These are phyloP conservation scores for Colletotrichum higginsianum DNA, from an alignment of 2,329 filamentous ascomycete species.

Conservation along the genomic window DNA sequence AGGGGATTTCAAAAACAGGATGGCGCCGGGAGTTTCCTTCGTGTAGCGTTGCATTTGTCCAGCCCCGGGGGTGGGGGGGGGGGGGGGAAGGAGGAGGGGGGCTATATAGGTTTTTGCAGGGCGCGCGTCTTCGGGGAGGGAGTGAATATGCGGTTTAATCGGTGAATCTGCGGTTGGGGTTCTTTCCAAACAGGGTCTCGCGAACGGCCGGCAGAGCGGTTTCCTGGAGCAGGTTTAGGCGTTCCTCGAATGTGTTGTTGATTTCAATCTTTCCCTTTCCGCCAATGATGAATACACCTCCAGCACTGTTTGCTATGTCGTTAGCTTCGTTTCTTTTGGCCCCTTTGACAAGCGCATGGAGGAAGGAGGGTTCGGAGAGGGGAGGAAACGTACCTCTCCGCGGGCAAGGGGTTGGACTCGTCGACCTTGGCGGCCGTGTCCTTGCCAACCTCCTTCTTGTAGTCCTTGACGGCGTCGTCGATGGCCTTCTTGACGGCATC, in stretches of 20 bases:
- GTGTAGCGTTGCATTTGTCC: constrained; percentile 31
- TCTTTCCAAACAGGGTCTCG: constrained; percentile 91
- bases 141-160: constrained; percentile 71
- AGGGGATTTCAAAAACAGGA: constrained; percentile 35
- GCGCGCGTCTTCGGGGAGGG: constrained; percentile 12
- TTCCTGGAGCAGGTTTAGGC: constrained; percentile 86
- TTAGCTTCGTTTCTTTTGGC: constrained; percentile 6
- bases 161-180: constrained; percentile 95
- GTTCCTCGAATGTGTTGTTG: constrained; percentile 97
- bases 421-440: constrained; percentile 81
- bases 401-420: constrained; percentile 83
- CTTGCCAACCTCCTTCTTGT: constrained; percentile 82
- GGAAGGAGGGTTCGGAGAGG: neutral
- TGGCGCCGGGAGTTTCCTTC: constrained; percentile 36
- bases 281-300: constrained; percentile 85
- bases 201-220: constrained; percentile 88
- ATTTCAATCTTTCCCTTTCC: constrained; percentile 95
- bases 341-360: neutral
- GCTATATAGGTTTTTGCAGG: constrained; percentile 27
- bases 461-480: constrained; percentile 83
- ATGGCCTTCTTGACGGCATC: constrained; percentile 84
- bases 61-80: constrained; percentile 4
- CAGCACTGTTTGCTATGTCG: constrained; percentile 71
- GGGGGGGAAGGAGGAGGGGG: constrained; percentile 2
- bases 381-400: constrained; percentile 79